Evolutionary conservation across 495 filamentous ascomycete genomes (phyloP).

Genomic region (Aspergillus cristatus): DNA sequence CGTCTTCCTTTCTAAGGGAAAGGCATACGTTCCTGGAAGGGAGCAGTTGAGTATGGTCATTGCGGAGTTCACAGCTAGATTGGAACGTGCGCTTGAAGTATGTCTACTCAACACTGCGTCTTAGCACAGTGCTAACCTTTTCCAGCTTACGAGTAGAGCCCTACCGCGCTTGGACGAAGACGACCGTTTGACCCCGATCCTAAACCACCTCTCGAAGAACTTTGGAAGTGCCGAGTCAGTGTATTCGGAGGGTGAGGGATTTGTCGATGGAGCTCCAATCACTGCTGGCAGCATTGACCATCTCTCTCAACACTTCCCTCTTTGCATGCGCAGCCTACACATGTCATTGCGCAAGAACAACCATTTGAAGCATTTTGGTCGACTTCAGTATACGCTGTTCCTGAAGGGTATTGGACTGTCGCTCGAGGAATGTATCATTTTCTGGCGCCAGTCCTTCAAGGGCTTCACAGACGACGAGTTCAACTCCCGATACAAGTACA

Average conservation of each 20-base stretch:
- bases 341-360: constrained; percentile 70
- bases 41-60: constrained; percentile 84
- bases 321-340: constrained; percentile 91
- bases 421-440: constrained; percentile 84
- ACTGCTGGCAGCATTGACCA: constrained; percentile 70
- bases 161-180: constrained; percentile 93
- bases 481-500: constrained; percentile 95
- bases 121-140: constrained; percentile 10
- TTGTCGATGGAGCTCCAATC: constrained; percentile 58
- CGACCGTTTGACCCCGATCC: constrained; percentile 86
- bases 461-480: constrained; percentile 83
- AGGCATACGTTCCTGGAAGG: constrained; percentile 82
- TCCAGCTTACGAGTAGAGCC: constrained; percentile 72
- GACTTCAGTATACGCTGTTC: constrained; percentile 94
- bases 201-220: constrained; percentile 84
- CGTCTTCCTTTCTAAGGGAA: constrained; percentile 69
- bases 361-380: constrained; percentile 87
- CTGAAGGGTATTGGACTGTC: constrained; percentile 92
- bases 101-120: constrained; percentile 7
- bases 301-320: constrained; percentile 80
- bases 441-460: constrained; percentile 83
- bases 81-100: constrained; percentile 79
- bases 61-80: constrained; percentile 65
- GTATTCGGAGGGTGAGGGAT: constrained; percentile 52
- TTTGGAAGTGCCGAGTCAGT: constrained; percentile 83